Evolutionary conservation across 2,329 filamentous ascomycete genomes (phyloP).

Genomic region (Xylariaceae sp.): DNA sequence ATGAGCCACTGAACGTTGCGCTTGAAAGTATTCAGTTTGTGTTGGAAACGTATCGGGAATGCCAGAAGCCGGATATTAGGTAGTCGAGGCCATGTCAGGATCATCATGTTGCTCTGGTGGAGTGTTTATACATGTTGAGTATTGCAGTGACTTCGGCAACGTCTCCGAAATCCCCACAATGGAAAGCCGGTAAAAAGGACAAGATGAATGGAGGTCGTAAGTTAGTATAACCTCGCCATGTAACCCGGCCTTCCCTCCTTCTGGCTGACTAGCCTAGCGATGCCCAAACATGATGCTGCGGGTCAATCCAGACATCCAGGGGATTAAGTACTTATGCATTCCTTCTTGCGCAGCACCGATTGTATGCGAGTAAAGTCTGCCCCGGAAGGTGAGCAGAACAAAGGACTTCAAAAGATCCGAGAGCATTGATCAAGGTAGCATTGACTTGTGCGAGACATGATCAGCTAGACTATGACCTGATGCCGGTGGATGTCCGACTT

Average conservation of each 20-base stretch:
- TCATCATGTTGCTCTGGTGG: neutral
- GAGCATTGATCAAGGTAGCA: neutral
- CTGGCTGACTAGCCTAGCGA: neutral
- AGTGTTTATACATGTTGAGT: neutral
- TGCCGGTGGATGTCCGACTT: neutral
- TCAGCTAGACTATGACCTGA: neutral
- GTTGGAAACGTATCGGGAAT: neutral
- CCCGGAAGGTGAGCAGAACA: neutral
- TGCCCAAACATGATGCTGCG: neutral
- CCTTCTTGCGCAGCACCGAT: neutral
- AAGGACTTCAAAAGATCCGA: neutral
- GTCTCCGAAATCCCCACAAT: neutral
- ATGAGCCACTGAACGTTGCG: slow-evolving; percentile 8
- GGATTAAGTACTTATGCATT: neutral
- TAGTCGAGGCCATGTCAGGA: neutral
- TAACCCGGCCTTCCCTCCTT: neutral
- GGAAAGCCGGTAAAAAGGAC: neutral
- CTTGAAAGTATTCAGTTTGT: neutral
- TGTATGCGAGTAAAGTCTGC: neutral
- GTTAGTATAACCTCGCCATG: neutral
- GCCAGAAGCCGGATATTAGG: neutral
- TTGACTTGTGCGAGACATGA: neutral
- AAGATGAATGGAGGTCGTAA: neutral
- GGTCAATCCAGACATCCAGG: neutral
- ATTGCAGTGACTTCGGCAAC: slow-evolving; percentile 9